These are phyloP conservation scores for Lolium multiflorum DNA, from an alignment of 176 grass and related monocot species.

Conservation along the genomic window DNA sequence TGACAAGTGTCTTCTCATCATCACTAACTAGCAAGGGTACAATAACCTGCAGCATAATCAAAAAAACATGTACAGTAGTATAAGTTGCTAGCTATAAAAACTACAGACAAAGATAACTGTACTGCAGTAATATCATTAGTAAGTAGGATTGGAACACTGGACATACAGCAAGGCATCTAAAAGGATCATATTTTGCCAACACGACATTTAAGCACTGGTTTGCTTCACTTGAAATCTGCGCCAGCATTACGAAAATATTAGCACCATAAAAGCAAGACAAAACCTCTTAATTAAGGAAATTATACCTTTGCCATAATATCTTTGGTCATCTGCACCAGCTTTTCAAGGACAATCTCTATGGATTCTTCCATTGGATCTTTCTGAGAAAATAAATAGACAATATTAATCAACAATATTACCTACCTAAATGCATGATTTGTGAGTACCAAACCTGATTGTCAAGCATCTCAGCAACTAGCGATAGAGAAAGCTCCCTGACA, in stretches of 20 bases:
- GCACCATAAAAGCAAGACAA: neutral
- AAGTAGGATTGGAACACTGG: slow-evolving; percentile 13
- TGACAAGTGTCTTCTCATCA: slow-evolving; percentile 87
- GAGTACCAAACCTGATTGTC: slow-evolving; percentile 73
- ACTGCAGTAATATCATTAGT: neutral
- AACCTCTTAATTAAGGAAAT: slow-evolving; percentile 9
- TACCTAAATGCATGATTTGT: slow-evolving; percentile 27
- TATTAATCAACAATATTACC: slow-evolving; percentile 38
- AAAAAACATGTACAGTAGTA: slow-evolving; percentile 33
- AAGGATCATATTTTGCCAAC: slow-evolving; percentile 77
- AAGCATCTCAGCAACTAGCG: slow-evolving; percentile 76
- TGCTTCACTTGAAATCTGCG: slow-evolving; percentile 89
- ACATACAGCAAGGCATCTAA: slow-evolving; percentile 84
- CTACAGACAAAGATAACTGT: slow-evolving; percentile 29
- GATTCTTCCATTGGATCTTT: slow-evolving; percentile 83
- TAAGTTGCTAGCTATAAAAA: slow-evolving; percentile 39
- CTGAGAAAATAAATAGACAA: slow-evolving; percentile 51
- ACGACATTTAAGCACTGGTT: slow-evolving; percentile 69
- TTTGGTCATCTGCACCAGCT: slow-evolving; percentile 72
- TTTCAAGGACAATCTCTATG: slow-evolving; percentile 90
- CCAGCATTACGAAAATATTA: slow-evolving; percentile 43
- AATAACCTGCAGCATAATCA: slow-evolving; percentile 64
- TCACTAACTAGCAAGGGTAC: slow-evolving; percentile 78
- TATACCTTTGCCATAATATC: slow-evolving; percentile 76
- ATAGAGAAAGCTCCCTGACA: slow-evolving; percentile 69